Base-by-base conservation (phyloP, 169 alveolate genomes). In the Theileria sp. region DNA sequence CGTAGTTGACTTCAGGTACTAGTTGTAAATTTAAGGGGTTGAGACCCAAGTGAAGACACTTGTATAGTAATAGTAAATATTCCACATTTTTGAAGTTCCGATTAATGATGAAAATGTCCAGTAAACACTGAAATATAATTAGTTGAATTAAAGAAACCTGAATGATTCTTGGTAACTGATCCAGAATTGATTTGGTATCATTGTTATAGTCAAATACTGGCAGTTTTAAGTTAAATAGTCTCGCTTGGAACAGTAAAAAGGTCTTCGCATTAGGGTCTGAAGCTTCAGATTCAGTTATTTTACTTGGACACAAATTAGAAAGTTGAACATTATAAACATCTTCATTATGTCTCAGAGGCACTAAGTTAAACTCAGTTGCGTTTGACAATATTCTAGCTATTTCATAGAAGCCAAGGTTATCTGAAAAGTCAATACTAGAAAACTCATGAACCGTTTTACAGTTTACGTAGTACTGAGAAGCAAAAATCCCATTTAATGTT, bases 341-440 rank as follows among this genome's bases (percentile, higher is more conserved):
- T 92, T 96, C 99, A 56, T 96, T 96, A 82, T 96, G 99, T 56
- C 99, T 58, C 21, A 95, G 94, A 0, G 99, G 99, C 51, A 95
- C 94, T 19, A 93, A 95, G 28, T 88, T 91, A 81, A 95, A 96
- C 81, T 96, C 99, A 60, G 87, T 87, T 0, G 98, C 95, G 72
- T 92, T 87, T 3, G 98, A 87, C 23, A 96, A 74, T 32, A 94
- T 75, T 61, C 91, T 81, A 28, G 94, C 50, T 38, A 93, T 62
- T 62, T 81, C 88, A 69, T 79, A 85, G 26, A 92, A 90, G 38
- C 75, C 77, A 69, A 80, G 81, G 60, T 86, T 87, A 58, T 61
- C 61, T 56, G 50, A n/a, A 21, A 75, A 61, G 54, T 62, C 75
- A 21, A 71, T 34, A 64, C 62, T 78, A 17, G 77, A 64, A 56